These are phyloP conservation scores for Physcomitrellopsis africana DNA, from an alignment of 225 moss, liverwort and hornwort species.

Conservation along the genomic window DNA sequence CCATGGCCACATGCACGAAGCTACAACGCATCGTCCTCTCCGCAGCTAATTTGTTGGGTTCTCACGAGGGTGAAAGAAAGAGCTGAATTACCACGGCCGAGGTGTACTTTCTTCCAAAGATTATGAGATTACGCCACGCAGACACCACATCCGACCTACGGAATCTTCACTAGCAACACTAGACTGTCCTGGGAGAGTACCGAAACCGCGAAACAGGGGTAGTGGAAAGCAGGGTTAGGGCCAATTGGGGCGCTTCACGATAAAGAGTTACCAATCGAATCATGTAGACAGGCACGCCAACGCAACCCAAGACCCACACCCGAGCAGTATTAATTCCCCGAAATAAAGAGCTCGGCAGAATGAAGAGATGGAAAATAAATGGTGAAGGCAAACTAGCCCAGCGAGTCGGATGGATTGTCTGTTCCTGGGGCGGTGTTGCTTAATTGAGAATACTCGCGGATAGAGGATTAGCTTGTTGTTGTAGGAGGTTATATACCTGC, in stretches of 20 bases:
- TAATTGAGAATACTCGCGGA: not conserved
- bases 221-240: conserved; percentile 17
- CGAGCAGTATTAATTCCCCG: not conserved
- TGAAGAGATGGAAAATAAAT: not conserved
- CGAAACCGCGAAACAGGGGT: not conserved
- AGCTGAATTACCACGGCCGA: conserved; percentile 23
- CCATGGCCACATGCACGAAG: conserved; percentile 26
- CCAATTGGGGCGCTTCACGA: conserved; percentile 24
- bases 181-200: not conserved
- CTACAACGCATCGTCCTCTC: not conserved
- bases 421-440: not conserved
- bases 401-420: not conserved
- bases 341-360: not conserved
- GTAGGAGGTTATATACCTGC: not conserved
- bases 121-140: conserved; percentile 10
- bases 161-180: conserved; percentile 27
- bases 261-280: not conserved
- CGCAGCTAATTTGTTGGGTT: conserved; percentile 20
- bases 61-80: conserved; percentile 5
- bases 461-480: not conserved
- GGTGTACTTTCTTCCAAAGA: conserved; percentile 13
- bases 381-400: not conserved
- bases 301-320: not conserved
- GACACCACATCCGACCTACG: not conserved
- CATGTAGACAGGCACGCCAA: not conserved